Conservation (phyloP, 2,329 filamentous ascomycete genomes). For the Fusarium illudens region DNA sequence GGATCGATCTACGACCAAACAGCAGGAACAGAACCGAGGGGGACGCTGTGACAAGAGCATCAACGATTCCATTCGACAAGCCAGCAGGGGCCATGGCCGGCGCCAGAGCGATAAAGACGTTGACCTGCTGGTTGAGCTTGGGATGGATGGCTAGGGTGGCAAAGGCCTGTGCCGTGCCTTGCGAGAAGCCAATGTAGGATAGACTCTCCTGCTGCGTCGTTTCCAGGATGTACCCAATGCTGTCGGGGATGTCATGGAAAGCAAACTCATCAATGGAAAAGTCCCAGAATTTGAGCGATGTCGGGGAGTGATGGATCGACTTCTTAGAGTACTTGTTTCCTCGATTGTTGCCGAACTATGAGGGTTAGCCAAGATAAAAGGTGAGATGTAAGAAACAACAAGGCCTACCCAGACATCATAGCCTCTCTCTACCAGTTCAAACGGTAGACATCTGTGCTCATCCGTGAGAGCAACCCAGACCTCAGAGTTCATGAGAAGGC, state of each 20-base stretch:
- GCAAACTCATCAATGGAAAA: constrained; percentile 99
- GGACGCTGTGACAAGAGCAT: constrained; percentile 91
- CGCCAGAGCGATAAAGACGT: constrained; percentile 94
- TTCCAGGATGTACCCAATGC: constrained; percentile 88
- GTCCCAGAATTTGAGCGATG: constrained; percentile 86
- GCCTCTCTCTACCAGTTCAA: constrained; percentile 86
- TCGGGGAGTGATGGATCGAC: constrained; percentile 78
- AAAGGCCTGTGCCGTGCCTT: constrained; percentile 96
- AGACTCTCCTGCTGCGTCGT: constrained; percentile 84
- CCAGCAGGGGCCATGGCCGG: constrained; percentile 97
- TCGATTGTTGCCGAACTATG: constrained; percentile 89
- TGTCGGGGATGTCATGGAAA: constrained; percentile 96
- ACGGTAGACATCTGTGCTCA: constrained; percentile 84
- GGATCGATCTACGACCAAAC: constrained; percentile 89
- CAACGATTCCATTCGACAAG: constrained; percentile 87
- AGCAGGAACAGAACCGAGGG: constrained; percentile 91
- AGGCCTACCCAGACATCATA: constrained; percentile 90
- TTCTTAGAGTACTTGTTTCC: constrained; percentile 99
- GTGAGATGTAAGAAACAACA: not conserved
- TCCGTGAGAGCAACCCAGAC: constrained; percentile 97
- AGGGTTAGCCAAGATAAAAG: constrained; percentile 37
- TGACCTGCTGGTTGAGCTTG: constrained; percentile 88
- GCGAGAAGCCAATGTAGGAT: constrained; percentile 96
- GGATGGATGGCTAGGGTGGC: constrained; percentile 93
- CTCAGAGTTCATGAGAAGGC: constrained; percentile 97